Conservation (phyloP, 2,329 filamentous ascomycete species). For the Xylariaceae sp. region DNA sequence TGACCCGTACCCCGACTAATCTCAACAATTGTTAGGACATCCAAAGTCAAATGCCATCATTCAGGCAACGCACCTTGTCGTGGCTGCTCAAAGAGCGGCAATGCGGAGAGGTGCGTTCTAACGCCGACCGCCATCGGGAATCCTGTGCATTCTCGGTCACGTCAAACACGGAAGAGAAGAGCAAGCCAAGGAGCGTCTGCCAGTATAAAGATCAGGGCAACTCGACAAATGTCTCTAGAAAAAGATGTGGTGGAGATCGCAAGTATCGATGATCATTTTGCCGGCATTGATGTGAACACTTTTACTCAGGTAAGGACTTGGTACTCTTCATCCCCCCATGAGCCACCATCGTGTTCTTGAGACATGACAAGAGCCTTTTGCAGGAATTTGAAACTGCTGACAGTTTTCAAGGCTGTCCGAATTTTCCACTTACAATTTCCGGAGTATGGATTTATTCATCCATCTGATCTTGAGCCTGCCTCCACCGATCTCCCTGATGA, state of each 20-base stretch:
- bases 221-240: not conserved
- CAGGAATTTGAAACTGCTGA: too few species aligned
- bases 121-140: conserved; percentile 5
- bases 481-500: conserved; percentile 8
- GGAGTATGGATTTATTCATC: conserved; percentile 15
- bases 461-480: conserved; percentile 12
- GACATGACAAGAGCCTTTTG: too few species aligned
- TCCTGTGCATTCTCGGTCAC: not conserved
- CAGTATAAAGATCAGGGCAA: not conserved
- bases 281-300: conserved; percentile 7
- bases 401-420: too few species aligned
- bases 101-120: conserved; percentile 10
- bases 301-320: conserved; percentile 13
- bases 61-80: conserved; percentile 12
- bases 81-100: conserved; percentile 12
- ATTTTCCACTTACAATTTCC: conserved; percentile 15
- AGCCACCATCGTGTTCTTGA: too few species aligned
- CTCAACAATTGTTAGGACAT: conserved; percentile 7
- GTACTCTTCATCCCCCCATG: too few species aligned
- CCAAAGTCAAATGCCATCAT: conserved; percentile 18
- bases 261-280: conserved; percentile 9
- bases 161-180: conserved; percentile 6
- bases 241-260: not conserved
- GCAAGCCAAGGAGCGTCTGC: not conserved
- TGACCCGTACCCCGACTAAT: conserved; percentile 1